Conservation (phyloP, 1,284 basidiomycete species). For the Agaricales sp. region DNA sequence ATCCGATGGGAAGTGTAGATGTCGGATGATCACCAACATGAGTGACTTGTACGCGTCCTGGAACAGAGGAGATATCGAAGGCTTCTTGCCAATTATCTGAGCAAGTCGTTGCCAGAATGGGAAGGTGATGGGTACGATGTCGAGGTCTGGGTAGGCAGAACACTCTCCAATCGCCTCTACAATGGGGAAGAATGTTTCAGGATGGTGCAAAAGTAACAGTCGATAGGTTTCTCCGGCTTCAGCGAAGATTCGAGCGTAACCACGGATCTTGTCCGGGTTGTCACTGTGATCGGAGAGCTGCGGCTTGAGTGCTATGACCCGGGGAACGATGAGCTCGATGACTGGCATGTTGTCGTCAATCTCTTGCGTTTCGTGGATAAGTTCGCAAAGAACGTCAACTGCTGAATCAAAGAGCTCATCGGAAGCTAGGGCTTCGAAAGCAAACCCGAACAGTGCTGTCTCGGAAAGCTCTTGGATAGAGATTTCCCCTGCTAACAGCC, state of each 20-base stretch:
- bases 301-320: constrained; percentile 65
- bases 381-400: constrained; percentile 86
- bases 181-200: constrained; percentile 85
- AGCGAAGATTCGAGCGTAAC: constrained; percentile 85
- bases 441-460: constrained; percentile 76
- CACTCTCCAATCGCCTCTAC: constrained; percentile 94
- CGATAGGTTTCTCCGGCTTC: constrained; percentile 97
- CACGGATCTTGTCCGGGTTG: constrained; percentile 84
- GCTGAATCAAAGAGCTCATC: constrained; percentile 89
- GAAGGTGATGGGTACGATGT: constrained; percentile 97
- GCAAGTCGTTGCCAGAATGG: constrained; percentile 96
- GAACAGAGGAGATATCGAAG: constrained; percentile 61
- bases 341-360: constrained; percentile 88
- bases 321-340: constrained; percentile 82
- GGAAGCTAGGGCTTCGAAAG: constrained; percentile 78
- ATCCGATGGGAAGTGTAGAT: constrained; percentile 88
- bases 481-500: constrained; percentile 87
- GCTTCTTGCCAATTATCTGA: constrained; percentile 68
- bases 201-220: constrained; percentile 81
- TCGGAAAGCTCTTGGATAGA: constrained; percentile 54
- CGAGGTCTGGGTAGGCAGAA: constrained; percentile 87
- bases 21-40: constrained; percentile 81
- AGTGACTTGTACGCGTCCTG: constrained; percentile 77
- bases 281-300: constrained; percentile 52
- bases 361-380: constrained; percentile 98